These are phyloP conservation scores for Microbotryum violaceum DNA, from an alignment of 1,284 basidiomycete species.

Conservation along the genomic window DNA sequence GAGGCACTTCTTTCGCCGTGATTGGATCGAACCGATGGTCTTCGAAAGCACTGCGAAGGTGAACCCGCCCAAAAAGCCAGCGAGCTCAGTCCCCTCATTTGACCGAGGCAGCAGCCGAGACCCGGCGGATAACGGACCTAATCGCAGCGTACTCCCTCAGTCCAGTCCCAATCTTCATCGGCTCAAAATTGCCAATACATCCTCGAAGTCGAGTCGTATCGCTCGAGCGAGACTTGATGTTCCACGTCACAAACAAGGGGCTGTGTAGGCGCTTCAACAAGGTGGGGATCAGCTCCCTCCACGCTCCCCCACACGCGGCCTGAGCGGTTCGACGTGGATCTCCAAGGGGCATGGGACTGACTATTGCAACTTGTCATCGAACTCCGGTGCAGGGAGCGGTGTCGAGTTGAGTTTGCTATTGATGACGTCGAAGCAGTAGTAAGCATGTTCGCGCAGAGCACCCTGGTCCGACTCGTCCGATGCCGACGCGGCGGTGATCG, in stretches of 20 bases:
- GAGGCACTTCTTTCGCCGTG: constrained; percentile 62
- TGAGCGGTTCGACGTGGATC: background rate
- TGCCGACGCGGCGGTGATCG: too few relatives aligned
- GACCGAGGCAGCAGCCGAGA: too few relatives aligned
- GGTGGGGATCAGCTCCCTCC: background rate
- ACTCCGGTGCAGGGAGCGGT: constrained; percentile 32
- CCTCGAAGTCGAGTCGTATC: constrained; percentile 62
- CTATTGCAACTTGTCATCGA: constrained; percentile 29
- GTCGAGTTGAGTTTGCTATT: constrained; percentile 37
- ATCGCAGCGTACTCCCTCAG: constrained; percentile 82
- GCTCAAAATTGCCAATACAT: constrained; percentile 90
- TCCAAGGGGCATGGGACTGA: constrained; percentile 12
- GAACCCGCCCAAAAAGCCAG: background rate
- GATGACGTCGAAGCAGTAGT: constrained; percentile 49
- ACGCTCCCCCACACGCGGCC: background rate
- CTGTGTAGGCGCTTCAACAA: constrained; percentile 47
- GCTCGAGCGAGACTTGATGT: constrained; percentile 50
- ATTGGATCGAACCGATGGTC: constrained; percentile 56
- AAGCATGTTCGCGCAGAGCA: constrained; percentile 41
- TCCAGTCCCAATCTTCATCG: constrained; percentile 65
- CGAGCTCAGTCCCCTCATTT: too few relatives aligned
- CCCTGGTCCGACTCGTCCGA: background rate
- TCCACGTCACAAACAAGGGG: constrained; percentile 96
- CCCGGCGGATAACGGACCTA: constrained; percentile 46
- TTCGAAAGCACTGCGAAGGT: constrained; percentile 43